A percentile compares a stretch with the other conserved stretches of the same genome.
These are phyloP conservation scores for Cutaneotrichosporon mucoides DNA, from an alignment of 1,284 basidiomycete species.

Conservation along the genomic window DNA sequence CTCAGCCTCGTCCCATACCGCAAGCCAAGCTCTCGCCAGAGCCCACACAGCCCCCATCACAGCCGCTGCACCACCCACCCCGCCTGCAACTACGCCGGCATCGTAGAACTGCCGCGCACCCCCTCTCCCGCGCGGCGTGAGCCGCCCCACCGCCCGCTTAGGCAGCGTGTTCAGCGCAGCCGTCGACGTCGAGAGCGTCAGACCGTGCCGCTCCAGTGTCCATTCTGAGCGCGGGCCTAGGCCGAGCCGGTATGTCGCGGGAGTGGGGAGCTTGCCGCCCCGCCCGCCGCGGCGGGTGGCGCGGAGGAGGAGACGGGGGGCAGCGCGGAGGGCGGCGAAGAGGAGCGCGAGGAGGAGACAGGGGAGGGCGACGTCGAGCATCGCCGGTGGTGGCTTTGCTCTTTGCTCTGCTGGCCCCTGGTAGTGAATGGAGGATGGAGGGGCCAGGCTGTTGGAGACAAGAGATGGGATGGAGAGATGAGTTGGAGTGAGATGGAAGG, in stretches of 20 bases:
- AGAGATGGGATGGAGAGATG: too few species aligned
- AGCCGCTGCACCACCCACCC: slow-evolving; percentile 10
- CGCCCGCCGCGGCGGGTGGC: neutral
- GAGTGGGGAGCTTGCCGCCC: slow-evolving; percentile 1
- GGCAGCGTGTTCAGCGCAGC: slow-evolving; percentile 27
- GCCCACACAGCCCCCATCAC: slow-evolving; percentile 27
- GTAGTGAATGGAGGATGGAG: too few species aligned
- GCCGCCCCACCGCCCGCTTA: neutral
- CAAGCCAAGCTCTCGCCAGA: slow-evolving; percentile 24
- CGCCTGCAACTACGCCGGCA: slow-evolving; percentile 13
- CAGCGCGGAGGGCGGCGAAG: slow-evolving; percentile 15
- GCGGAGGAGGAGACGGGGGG: slow-evolving; percentile 7
- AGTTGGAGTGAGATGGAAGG: too few species aligned
- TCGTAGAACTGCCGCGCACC: slow-evolving; percentile 23
- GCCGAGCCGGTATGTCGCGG: slow-evolving; percentile 19
- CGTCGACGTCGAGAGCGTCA: slow-evolving; percentile 25
- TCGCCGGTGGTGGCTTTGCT: neutral
- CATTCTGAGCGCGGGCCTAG: slow-evolving; percentile 15
- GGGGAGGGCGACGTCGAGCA: slow-evolving; percentile 29
- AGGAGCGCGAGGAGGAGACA: slow-evolving; percentile 20
- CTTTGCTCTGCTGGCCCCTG: too few species aligned
- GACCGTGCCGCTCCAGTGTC: slow-evolving; percentile 18
- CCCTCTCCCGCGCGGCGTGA: neutral
- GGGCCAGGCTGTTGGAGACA: too few species aligned
- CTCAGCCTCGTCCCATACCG: slow-evolving; percentile 31